Percentiles rank a stretch among this genome's conserved stretches.
Conservation (phyloP, 2,329 filamentous ascomycete genomes). For the Triangularia setosa region DNA sequence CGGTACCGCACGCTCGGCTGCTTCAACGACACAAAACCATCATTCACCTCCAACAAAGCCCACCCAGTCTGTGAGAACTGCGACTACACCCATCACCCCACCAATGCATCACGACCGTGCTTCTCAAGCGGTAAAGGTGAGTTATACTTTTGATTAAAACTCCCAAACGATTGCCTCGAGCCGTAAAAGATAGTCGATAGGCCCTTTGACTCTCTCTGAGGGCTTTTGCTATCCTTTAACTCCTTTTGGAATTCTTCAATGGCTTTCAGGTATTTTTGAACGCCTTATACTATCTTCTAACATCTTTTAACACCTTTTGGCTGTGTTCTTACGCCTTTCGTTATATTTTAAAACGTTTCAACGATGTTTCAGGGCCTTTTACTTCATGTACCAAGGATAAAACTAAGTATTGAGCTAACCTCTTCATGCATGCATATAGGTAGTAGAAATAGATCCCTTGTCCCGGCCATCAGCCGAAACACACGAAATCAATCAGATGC, state of each 20-base stretch:
- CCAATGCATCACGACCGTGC: not conserved
- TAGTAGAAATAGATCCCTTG: not conserved
- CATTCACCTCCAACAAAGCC: not conserved
- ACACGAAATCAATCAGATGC: conserved; percentile 1
- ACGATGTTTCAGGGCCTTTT: too few species aligned
- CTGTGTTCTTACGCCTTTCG: too few species aligned
- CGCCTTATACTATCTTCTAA: not conserved
- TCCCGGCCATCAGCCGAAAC: not conserved
- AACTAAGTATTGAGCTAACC: too few species aligned
- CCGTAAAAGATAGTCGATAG: too few species aligned
- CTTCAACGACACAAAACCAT: not conserved
- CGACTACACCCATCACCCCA: not conserved
- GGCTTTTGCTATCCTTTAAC: too few species aligned
- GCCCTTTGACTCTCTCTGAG: not conserved
- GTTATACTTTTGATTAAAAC: too few species aligned
- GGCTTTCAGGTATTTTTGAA: too few species aligned
- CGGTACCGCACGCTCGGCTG: not conserved
- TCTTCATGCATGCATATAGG: not conserved
- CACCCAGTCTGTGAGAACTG: not conserved
- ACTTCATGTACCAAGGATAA: too few species aligned
- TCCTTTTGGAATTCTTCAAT: too few species aligned
- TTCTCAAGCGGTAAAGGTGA: not conserved
- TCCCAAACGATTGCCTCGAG: too few species aligned
- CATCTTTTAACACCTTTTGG: not conserved
- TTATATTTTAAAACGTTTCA: too few species aligned